Conservation (phyloP, 345 rosid genomes). For the Brassica rapa region DNA sequence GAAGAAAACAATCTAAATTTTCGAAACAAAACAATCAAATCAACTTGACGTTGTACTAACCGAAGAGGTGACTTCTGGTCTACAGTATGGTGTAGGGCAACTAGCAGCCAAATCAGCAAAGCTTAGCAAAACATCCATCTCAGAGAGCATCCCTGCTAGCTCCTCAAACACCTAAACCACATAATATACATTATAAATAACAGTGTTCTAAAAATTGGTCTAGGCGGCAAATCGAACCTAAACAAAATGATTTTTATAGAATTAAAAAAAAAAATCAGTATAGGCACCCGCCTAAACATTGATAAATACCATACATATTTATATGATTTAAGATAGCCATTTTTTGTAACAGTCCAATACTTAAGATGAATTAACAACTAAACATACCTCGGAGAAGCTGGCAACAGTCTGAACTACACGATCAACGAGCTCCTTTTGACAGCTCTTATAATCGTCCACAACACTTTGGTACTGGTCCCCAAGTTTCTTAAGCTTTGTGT, state of each 20-base stretch:
- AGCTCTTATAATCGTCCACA: slow-evolving; percentile 75
- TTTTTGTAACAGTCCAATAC: background rate
- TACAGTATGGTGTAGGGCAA: slow-evolving; percentile 88
- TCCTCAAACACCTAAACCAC: slow-evolving; percentile 75
- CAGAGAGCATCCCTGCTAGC: slow-evolving; percentile 73
- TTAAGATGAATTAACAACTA: background rate
- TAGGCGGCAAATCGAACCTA: too few species aligned
- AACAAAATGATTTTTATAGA: too few species aligned
- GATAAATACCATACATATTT: background rate
- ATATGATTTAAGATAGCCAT: slow-evolving; percentile 1
- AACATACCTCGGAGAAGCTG: slow-evolving; percentile 84
- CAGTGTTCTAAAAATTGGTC: too few species aligned
- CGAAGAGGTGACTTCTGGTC: slow-evolving; percentile 80
- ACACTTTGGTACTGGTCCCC: slow-evolving; percentile 88
- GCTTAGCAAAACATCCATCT: slow-evolving; percentile 91
- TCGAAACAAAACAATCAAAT: background rate
- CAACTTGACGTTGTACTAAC: slow-evolving; percentile 45
- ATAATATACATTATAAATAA: background rate
- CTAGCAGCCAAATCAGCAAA: slow-evolving; percentile 95
- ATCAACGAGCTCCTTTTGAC: slow-evolving; percentile 80
- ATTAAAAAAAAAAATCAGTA: too few species aligned
- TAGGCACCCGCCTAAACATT: too few species aligned
- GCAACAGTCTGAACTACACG: slow-evolving; percentile 79
- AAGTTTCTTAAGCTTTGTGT: slow-evolving; percentile 86
- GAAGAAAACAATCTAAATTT: background rate